These are phyloP conservation scores for Aureobasidium sp. DNA, from an alignment of 2,329 filamentous ascomycete genomes.

Conservation along the genomic window DNA sequence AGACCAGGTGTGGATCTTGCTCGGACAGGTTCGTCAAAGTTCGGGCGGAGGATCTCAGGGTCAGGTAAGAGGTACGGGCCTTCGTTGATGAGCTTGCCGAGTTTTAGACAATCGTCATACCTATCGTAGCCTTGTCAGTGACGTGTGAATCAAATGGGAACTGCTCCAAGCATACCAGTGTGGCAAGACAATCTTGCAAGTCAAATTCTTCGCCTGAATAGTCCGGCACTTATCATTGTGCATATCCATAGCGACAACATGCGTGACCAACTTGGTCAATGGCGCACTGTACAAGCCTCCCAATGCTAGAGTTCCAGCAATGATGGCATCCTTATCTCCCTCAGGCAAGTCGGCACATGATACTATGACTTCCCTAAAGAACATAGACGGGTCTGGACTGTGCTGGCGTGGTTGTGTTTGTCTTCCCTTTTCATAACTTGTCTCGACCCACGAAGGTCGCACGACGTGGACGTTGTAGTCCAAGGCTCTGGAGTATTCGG, in stretches of 20 bases:
- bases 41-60: slow-evolving; percentile 74
- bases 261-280: slow-evolving; percentile 81
- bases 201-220: slow-evolving; percentile 31
- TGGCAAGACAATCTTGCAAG: slow-evolving; percentile 87
- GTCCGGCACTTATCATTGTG: slow-evolving; percentile 76
- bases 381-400: slow-evolving; percentile 90
- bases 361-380: slow-evolving; percentile 87
- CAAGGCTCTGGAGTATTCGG: slow-evolving; percentile 80
- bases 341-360: slow-evolving; percentile 86
- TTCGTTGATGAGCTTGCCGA: slow-evolving; percentile 93
- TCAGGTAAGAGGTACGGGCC: slow-evolving; percentile 86
- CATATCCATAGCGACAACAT: slow-evolving; percentile 84
- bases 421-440: slow-evolving; percentile 74
- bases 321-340: slow-evolving; percentile 91
- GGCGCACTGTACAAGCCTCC: slow-evolving; percentile 83
- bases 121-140: neutral
- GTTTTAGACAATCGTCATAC: slow-evolving; percentile 95
- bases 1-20: slow-evolving; percentile 53
- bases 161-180: slow-evolving; percentile 68
- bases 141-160: too few relatives aligned
- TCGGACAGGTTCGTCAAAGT: slow-evolving; percentile 28
- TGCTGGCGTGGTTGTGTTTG: slow-evolving; percentile 83
- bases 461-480: slow-evolving; percentile 87
- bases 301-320: slow-evolving; percentile 88
- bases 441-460: slow-evolving; percentile 81